Evolutionary conservation across 1,284 basidiomycete species (phyloP), one percentile per base, ranked within the genome.

Genomic region (Puccinia polysora): DNA sequence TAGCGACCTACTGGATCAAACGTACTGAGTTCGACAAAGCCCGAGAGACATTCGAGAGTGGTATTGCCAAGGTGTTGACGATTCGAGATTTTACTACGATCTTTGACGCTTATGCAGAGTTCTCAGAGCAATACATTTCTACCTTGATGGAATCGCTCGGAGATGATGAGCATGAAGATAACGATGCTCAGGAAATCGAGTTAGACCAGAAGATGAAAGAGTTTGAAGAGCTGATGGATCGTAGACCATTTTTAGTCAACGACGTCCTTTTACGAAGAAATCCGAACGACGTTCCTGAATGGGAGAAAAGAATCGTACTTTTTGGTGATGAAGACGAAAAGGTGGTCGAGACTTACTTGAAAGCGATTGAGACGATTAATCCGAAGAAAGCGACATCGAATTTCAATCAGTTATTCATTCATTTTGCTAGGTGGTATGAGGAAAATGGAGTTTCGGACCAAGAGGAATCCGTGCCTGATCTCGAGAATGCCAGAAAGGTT

Each of bases 1-100:
- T 98, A 43, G 95, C 95, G 2, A 97, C 95, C 0, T 98, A 96
- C 79, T 98, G 94, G 93, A 94, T 96, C 82, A 96, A 97, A 81
- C 87, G 92, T 1, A 91, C 86, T 75, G 95, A 97, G 79, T 94
- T 99, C 77, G 93, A 94, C 69, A 86, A 78, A 71, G 92, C 90
- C 7, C 88, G 86, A 77, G 84, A 84, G 69, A 92, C 89, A 0
- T 98, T 98, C 78, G 96, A 98, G 80, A 82, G 86, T 32, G 95
- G 93, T 8, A 85, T 97, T 75, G 84, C 85, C 10, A 84, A 83
- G 1, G 94, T 97, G 18, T 83, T 98, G 77, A 97, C 96, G 0
- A 89, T 97, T 74, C 87, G 93, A 28, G 96, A 98, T 82, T 99
- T 98, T 80, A 95, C 92, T 1, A 93, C 97, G 79, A 93, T 98